phyloP scores from a whole-genome alignment of 331 rosid genomes.

The Quercus lobata region DNA sequence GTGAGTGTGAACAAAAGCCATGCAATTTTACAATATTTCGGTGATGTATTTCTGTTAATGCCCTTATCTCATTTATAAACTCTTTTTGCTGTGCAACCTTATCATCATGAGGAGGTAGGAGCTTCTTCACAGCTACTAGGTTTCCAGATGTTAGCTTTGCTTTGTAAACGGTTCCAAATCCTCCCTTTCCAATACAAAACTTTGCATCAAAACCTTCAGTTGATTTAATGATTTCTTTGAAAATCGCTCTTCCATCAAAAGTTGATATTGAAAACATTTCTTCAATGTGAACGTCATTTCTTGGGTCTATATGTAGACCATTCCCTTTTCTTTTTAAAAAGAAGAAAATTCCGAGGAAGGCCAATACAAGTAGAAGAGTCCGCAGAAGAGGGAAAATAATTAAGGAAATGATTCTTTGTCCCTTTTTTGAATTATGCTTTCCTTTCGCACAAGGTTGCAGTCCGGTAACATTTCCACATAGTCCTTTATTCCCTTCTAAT shows the following conservation, averaged over 20 bases:
- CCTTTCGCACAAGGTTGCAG: constrained; percentile 17
- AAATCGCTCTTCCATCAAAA: constrained; percentile 23
- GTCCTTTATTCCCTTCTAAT: constrained; percentile 26
- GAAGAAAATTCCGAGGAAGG: neutral
- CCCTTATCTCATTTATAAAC: no score
- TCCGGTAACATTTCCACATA: constrained; percentile 34
- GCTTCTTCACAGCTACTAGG: constrained; percentile 44
- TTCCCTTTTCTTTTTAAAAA: neutral
- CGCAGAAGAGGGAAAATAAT: constrained; percentile 17
- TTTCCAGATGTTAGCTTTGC: constrained; percentile 20
- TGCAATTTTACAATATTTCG: no score
- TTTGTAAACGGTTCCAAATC: constrained; percentile 43
- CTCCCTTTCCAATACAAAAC: constrained; percentile 33
- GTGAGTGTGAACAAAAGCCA: no score
- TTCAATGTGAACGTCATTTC: neutral
- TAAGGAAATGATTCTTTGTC: neutral
- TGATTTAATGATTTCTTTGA: constrained; percentile 29
- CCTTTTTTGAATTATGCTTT: neutral
- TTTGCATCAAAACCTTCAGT: constrained; percentile 25
- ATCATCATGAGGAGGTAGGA: constrained; percentile 20
- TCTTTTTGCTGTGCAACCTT: neutral
- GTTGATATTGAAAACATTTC: constrained; percentile 9
- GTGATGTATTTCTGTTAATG: no score
- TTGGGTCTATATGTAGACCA: no score
- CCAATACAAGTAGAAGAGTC: neutral